phyloP scores from a whole-genome alignment of 2,329 filamentous ascomycete genomes.

The Paraconiothyrium brasiliense region DNA sequence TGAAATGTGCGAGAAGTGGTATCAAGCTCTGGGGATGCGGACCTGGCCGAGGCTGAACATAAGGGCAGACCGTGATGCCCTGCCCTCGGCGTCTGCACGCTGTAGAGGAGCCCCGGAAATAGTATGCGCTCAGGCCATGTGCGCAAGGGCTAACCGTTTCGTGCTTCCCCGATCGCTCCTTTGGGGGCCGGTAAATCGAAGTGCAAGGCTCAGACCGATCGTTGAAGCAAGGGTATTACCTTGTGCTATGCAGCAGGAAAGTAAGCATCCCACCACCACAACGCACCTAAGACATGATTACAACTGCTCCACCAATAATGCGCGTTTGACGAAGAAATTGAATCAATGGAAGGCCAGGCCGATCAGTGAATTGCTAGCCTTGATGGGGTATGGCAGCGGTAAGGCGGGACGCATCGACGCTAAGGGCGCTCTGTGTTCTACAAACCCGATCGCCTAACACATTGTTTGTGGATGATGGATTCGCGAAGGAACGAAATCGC shows the following conservation, averaged over 20 bases:
- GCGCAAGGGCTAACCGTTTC: conserved; percentile 1
- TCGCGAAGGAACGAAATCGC: background rate
- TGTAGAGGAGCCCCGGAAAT: background rate
- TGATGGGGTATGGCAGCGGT: background rate
- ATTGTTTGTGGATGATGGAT: background rate
- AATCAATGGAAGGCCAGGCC: background rate
- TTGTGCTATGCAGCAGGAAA: background rate
- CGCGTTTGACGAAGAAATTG: background rate
- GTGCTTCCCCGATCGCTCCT: background rate
- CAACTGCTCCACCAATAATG: background rate
- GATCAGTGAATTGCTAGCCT: background rate
- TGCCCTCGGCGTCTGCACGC: background rate
- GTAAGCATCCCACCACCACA: background rate
- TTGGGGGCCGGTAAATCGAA: background rate
- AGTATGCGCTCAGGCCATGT: background rate
- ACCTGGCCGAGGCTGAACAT: conserved; percentile 7
- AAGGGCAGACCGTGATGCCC: background rate
- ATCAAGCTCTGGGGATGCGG: background rate
- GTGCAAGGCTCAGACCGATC: background rate
- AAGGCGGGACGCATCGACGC: background rate
- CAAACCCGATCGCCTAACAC: background rate
- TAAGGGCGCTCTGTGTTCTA: background rate
- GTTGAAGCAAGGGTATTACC: background rate
- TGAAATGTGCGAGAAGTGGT: background rate
- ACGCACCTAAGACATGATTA: background rate